Base-by-base conservation (phyloP, 2,329 filamentous ascomycete genomes). In the Alternaria brassicicola region DNA sequence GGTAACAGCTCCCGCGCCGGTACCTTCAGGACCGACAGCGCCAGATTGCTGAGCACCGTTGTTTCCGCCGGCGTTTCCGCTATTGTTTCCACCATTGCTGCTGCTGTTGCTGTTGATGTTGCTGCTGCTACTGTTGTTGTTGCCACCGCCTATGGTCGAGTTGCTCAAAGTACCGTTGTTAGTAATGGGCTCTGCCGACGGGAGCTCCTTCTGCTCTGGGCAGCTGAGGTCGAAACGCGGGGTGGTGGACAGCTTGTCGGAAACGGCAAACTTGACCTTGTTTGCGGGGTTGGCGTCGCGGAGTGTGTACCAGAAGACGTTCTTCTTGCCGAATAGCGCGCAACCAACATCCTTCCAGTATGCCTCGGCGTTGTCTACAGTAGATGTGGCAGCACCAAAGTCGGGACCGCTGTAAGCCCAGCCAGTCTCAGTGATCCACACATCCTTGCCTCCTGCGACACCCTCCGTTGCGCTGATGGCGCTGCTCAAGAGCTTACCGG, bases 231-330 rank as follows among this genome's bases (percentile, higher is more conserved):
- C 79, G 75, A 83, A 86, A 52, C 77, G 74, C 41, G 84, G 80
- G 25, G 72, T 82, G 66, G 81, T 84, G 61, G 78, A 81, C 51
- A 86, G 79, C 69, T 85, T 76, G 59, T 84, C 76, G 69, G 82
- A 84, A 62, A 87, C 82, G 72, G 79, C 83, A 51, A 86, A 86
- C 79, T 85, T 84, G 78, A 83, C 80, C 71, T 80, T 70, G 80
- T 86, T 86, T 73, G 81, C 84, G 48, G 84, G 82, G 80, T 86
- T 86, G 49, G 71, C 68, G 50, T 77, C 74, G 8, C 67, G 67
- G 5, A 76, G 67, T 6, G 68, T 72, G 63, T 77, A 78, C 73
- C 73, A 78, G 63, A 71, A 78, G 33, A 71, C 68, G 61, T 76
- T 72, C 56, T 53, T 63, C 63, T 67, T 67, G 53, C 70, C 69